Evolutionary conservation across 371 early-diverging fungal species (phyloP).

Genomic region (Mucor indicus): DNA sequence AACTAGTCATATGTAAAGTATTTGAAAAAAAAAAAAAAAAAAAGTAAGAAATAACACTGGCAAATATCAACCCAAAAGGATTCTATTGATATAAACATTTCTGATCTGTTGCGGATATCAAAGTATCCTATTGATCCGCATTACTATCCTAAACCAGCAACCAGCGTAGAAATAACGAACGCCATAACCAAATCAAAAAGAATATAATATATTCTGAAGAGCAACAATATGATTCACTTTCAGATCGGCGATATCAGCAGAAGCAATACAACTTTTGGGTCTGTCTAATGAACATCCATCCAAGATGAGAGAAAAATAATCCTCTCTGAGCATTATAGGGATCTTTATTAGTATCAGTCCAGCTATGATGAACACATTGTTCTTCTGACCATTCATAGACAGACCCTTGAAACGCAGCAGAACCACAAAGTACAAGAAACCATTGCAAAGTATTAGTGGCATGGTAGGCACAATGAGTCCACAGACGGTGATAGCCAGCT

Average conservation of each 20-base stretch:
- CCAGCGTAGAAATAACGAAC: constrained; percentile 73
- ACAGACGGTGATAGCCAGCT: constrained; percentile 84
- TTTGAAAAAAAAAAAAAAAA: too few species aligned
- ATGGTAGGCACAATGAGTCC: constrained; percentile 75
- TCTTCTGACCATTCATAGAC: constrained; percentile 83
- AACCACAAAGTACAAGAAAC: constrained; percentile 61
- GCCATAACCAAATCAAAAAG: constrained; percentile 69
- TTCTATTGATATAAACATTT: too few species aligned
- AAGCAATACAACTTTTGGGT: constrained; percentile 67
- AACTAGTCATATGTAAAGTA: too few species aligned
- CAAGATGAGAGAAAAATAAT: constrained; percentile 83
- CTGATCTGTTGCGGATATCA: too few species aligned
- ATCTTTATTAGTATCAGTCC: constrained; percentile 89
- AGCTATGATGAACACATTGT: constrained; percentile 87
- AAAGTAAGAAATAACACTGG: too few species aligned
- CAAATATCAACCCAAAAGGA: too few species aligned
- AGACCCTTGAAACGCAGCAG: constrained; percentile 81
- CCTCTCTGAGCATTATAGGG: constrained; percentile 89
- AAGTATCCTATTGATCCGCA: too few species aligned
- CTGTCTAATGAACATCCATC: constrained; percentile 89
- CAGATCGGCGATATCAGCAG: constrained; percentile 84
- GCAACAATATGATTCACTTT: constrained; percentile 73
- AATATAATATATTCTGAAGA: constrained; percentile 85
- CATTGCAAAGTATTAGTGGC: constrained; percentile 58
- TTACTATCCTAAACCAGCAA: constrained; percentile 87